These are phyloP conservation scores for Boletellus deceptivus DNA, from an alignment of 1,284 basidiomycete species.

Conservation along the genomic window DNA sequence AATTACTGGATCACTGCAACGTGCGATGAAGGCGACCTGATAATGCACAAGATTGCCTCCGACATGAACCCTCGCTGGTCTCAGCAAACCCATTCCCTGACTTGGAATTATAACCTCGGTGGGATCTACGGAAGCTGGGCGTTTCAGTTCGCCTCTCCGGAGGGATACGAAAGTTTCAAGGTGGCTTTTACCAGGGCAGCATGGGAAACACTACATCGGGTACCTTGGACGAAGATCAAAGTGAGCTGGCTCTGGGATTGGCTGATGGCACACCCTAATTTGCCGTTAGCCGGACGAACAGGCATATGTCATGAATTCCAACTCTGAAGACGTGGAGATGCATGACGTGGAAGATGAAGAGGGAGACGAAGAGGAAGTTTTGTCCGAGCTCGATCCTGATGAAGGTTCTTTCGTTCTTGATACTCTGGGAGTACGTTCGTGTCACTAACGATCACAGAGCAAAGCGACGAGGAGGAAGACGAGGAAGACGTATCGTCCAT, in stretches of 20 bases:
- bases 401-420: conserved; percentile 38
- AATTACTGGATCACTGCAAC: conserved; percentile 65
- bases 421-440: conserved; percentile 1
- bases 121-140: conserved; percentile 79
- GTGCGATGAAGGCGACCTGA: conserved; percentile 47
- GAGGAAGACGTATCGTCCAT: conserved; percentile 44
- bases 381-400: conserved; percentile 60
- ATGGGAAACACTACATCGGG: conserved; percentile 83
- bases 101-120: conserved; percentile 78
- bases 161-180: conserved; percentile 65
- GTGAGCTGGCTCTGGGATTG: conserved; percentile 37
- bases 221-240: conserved; percentile 81
- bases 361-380: conserved; percentile 72
- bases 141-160: conserved; percentile 64
- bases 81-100: conserved; percentile 65
- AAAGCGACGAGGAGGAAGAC: conserved; percentile 57
- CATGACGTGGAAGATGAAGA: conserved; percentile 69
- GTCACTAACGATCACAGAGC: conserved; percentile 32
- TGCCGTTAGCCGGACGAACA: conserved; percentile 66
- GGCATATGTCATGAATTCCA: conserved; percentile 69
- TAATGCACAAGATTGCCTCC: conserved; percentile 61
- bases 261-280: conserved; percentile 1
- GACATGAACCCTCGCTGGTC: conserved; percentile 80
- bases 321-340: conserved; percentile 85
- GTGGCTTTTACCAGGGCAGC: conserved; percentile 67